Percentiles rank a stretch among this genome's conserved stretches.
phyloP scores from a whole-genome alignment of 495 filamentous ascomycete species.

The Coniosporium apollinis region DNA sequence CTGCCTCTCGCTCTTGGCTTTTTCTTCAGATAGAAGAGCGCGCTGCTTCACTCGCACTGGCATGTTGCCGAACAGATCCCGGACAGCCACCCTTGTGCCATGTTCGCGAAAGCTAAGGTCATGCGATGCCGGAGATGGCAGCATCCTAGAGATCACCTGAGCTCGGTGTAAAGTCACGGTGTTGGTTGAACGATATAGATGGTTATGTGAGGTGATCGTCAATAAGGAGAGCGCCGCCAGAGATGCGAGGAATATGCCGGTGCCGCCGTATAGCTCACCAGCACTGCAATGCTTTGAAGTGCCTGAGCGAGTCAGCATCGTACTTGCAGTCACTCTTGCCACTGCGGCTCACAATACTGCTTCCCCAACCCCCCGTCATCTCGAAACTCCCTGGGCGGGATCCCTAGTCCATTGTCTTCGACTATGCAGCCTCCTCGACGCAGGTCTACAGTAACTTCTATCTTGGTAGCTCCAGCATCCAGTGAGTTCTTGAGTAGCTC shows the following conservation, averaged over 20 bases:
- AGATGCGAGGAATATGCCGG: slow-evolving; percentile 64
- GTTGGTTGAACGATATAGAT: slow-evolving; percentile 44
- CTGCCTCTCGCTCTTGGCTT: slow-evolving; percentile 43
- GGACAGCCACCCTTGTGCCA: slow-evolving; percentile 66
- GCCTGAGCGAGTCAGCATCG: slow-evolving; percentile 24
- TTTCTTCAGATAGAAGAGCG: slow-evolving; percentile 28
- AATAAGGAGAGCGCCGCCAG: slow-evolving; percentile 61
- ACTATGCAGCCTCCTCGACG: slow-evolving; percentile 60
- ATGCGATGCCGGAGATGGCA: slow-evolving; percentile 46
- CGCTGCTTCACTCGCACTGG: slow-evolving; percentile 88
- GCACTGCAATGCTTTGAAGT: slow-evolving; percentile 52
- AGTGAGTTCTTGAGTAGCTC: slow-evolving; percentile 76
- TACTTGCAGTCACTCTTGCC: neutral
- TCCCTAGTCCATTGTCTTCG: slow-evolving; percentile 78
- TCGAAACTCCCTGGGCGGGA: slow-evolving; percentile 52
- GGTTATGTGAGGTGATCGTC: slow-evolving; percentile 62
- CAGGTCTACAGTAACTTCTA: slow-evolving; percentile 62
- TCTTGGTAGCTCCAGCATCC: slow-evolving; percentile 57
- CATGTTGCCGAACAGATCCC: slow-evolving; percentile 88
- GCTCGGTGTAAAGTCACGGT: slow-evolving; percentile 56
- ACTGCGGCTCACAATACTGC: slow-evolving; percentile 43
- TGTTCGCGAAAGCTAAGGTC: slow-evolving; percentile 37
- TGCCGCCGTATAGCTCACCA: slow-evolving; percentile 41
- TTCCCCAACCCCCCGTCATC: slow-evolving; percentile 57
- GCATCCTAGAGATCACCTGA: slow-evolving; percentile 46